phyloP scores from a whole-genome alignment of 2,329 filamentous ascomycete genomes.

The Arthrinium puccinioides region DNA sequence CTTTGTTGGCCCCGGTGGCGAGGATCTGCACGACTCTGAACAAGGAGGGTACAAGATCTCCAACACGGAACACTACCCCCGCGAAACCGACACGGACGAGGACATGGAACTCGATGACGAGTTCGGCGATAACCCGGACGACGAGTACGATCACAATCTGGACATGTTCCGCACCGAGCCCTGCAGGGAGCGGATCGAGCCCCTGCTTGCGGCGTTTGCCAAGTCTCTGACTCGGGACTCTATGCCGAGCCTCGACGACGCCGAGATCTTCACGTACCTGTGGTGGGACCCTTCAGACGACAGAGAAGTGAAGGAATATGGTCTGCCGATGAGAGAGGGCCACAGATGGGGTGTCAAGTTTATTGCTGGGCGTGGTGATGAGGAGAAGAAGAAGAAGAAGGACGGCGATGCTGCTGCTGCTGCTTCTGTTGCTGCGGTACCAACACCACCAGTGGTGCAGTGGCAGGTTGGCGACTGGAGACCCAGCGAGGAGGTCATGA shows the following conservation, averaged over 20 bases:
- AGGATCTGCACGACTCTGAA: constrained; percentile 7
- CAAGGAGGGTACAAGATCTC: constrained; percentile 11
- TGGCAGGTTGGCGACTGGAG: constrained; percentile 18
- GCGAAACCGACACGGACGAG: constrained; percentile 3
- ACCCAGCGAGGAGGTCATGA: constrained; percentile 11
- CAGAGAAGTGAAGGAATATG: constrained; percentile 4
- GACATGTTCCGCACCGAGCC: constrained; percentile 16
- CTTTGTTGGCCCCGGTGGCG: constrained; percentile 15
- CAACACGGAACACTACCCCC: constrained; percentile 14
- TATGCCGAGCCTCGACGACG: constrained; percentile 14
- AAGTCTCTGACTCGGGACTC: constrained; percentile 10
- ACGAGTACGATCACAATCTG: constrained; percentile 4
- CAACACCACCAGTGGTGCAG: constrained; percentile 7
- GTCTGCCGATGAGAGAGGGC: not conserved
- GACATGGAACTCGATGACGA: constrained; percentile 9
- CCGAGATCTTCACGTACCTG: constrained; percentile 15
- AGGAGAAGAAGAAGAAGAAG: constrained; percentile 2
- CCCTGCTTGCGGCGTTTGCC: constrained; percentile 15
- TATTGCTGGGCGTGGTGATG: constrained; percentile 6
- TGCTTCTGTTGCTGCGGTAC: too few species aligned
- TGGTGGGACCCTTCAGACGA: constrained; percentile 13
- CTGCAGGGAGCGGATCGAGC: constrained; percentile 11
- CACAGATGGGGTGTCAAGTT: constrained; percentile 15
- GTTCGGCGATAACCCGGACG: constrained; percentile 6
- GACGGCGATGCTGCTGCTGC: too few species aligned